Conservation (phyloP, 306 rosid genomes). For the Phaseolus lunatus region DNA sequence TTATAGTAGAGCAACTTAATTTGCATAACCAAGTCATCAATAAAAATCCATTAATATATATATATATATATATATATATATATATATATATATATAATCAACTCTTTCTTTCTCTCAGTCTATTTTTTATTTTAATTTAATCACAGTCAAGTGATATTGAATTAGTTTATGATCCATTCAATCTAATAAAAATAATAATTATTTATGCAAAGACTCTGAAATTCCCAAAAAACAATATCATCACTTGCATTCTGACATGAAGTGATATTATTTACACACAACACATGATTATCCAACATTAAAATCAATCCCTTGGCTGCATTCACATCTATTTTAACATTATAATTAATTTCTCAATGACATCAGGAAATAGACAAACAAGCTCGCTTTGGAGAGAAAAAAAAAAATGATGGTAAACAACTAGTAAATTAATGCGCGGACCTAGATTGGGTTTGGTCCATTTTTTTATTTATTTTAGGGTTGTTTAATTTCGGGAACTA, state of each 20-base stretch:
- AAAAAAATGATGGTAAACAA: constrained; percentile 2
- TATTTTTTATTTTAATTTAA: not conserved
- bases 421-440: not conserved
- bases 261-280: not conserved
- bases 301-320: not conserved
- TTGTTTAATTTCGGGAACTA: not conserved
- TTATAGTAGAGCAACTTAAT: not conserved
- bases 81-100: too few relatives aligned
- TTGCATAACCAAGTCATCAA: not conserved
- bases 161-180: not conserved
- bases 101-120: not conserved
- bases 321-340: not conserved
- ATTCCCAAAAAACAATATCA: not conserved
- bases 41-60: not conserved
- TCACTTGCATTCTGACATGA: not conserved
- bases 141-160: not conserved
- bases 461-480: not conserved
- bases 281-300: not conserved
- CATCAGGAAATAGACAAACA: not conserved
- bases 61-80: not conserved
- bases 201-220: not conserved
- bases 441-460: constrained; percentile 24
- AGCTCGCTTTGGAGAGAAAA: not conserved
- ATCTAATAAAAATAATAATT: not conserved
- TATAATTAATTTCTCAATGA: not conserved